A percentile compares a stretch with the other conserved stretches of the same genome.
phyloP scores from a whole-genome alignment of 345 rosid species.

The Populus nigra region DNA sequence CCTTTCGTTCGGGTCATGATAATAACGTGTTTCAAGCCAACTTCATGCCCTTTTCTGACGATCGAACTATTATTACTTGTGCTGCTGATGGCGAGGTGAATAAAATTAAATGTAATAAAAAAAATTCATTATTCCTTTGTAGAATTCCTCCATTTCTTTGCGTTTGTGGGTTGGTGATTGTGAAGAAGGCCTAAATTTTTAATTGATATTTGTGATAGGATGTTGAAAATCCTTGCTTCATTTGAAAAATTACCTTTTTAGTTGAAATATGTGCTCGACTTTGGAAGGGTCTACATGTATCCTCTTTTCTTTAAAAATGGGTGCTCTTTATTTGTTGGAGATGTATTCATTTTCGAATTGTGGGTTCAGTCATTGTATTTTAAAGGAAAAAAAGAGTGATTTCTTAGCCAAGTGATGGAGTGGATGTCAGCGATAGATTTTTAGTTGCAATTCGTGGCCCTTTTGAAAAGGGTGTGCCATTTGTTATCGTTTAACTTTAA shows the following conservation, averaged over 20 bases:
- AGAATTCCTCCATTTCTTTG: neutral
- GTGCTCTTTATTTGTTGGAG: neutral
- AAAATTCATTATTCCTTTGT: neutral
- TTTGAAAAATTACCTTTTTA: neutral
- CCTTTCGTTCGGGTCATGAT: conserved; percentile 67
- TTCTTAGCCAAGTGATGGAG: neutral
- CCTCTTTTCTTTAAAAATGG: neutral
- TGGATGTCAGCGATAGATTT: neutral
- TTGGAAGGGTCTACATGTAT: neutral
- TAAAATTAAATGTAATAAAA: neutral
- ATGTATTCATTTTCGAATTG: neutral
- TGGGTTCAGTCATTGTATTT: neutral
- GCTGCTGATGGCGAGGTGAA: conserved; percentile 93
- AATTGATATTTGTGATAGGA: neutral
- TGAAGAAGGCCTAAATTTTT: neutral
- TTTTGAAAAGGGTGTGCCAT: neutral
- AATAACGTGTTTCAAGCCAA: conserved; percentile 83
- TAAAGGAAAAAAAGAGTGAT: neutral
- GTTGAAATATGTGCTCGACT: neutral
- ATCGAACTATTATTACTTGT: conserved; percentile 77
- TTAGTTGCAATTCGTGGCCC: neutral
- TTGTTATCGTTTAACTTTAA: neutral
- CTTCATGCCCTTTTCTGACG: conserved; percentile 75
- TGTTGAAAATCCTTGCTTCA: neutral
- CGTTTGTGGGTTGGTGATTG: neutral